A percentile compares a stretch with the other conserved stretches of the same genome.
Conservation (phyloP, 1,139 yeast species). For the Debaryomyces udenii region DNA sequence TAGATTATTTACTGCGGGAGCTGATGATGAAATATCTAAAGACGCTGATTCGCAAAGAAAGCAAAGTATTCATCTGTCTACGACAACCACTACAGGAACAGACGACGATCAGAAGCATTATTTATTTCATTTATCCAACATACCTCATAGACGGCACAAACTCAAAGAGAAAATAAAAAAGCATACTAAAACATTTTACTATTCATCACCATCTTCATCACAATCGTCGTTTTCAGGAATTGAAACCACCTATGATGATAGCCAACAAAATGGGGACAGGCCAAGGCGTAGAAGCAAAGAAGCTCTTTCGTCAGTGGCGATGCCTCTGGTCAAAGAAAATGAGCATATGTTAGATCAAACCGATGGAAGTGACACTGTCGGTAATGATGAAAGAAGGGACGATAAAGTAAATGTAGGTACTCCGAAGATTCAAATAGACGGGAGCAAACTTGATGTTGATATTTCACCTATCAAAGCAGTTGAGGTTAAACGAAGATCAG, state of each 20-base stretch:
- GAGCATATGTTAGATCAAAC: background rate
- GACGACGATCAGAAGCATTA: slow-evolving; percentile 1
- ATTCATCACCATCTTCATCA: slow-evolving; percentile 8
- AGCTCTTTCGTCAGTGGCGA: background rate
- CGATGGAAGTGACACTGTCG: background rate
- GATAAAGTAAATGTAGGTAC: background rate
- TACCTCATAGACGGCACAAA: background rate
- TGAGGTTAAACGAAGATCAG: background rate
- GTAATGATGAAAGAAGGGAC: background rate
- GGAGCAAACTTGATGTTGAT: background rate
- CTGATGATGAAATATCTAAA: slow-evolving; percentile 15
- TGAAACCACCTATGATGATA: background rate
- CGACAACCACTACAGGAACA: background rate
- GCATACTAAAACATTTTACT: slow-evolving; percentile 3
- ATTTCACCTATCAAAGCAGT: background rate
- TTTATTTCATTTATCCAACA: background rate
- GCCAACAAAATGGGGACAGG: background rate
- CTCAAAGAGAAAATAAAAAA: slow-evolving; percentile 6
- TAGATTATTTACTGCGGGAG: slow-evolving; percentile 24
- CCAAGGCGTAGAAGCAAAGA: background rate
- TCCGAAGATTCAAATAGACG: background rate
- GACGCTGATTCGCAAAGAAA: slow-evolving; percentile 2
- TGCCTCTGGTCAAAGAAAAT: slow-evolving; percentile 1
- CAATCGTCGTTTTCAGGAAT: slow-evolving; percentile 1
- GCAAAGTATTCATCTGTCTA: slow-evolving; percentile 1